A percentile compares a stretch with the other conserved stretches of the same genome.
Conservation (phyloP, 108 stramenopile genomes). For the Thalassiosira profunda region DNA sequence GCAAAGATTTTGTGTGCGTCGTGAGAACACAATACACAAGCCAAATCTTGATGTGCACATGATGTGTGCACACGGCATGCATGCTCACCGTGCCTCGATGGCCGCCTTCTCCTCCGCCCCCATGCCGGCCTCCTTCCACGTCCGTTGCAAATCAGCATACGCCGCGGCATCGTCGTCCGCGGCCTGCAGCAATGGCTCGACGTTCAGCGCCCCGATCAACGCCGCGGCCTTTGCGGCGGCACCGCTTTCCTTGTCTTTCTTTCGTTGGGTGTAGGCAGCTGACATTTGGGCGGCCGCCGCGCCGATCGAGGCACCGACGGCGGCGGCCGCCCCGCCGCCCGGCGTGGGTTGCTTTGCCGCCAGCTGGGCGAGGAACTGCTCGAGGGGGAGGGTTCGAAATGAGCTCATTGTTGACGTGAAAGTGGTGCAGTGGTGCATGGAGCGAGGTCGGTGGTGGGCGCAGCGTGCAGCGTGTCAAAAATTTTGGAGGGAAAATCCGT, state of each 20-base stretch:
- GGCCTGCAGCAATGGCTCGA: conserved; percentile 39
- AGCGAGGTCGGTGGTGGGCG: too few species aligned
- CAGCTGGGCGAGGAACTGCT: conserved; percentile 59
- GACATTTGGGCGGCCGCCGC: conserved; percentile 77
- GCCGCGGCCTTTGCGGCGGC: conserved; percentile 59
- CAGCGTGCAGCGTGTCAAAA: too few species aligned
- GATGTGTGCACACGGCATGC: too few species aligned
- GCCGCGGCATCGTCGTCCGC: conserved; percentile 81
- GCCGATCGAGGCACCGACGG: conserved; percentile 76
- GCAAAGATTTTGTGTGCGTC: too few species aligned
- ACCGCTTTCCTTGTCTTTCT: conserved; percentile 72
- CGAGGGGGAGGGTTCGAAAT: conserved; percentile 42
- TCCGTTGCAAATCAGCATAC: conserved; percentile 73
- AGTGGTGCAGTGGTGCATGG: too few species aligned
- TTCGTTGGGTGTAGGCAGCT: conserved; percentile 79
- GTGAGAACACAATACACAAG: too few species aligned
- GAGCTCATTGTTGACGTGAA: conserved; percentile 30
- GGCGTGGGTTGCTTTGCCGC: conserved; percentile 82
- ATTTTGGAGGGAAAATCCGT: too few species aligned
- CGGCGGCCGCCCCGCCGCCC: conserved; percentile 84
- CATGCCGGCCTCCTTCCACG: conserved; percentile 70
- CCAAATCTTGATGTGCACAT: too few species aligned
- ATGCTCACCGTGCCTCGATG: conserved; percentile 67
- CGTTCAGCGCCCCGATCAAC: conserved; percentile 54
- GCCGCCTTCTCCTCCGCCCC: conserved; percentile 55